phyloP scores from a whole-genome alignment of 176 grass and related monocot genomes.

The Phyllostachys edulis region DNA sequence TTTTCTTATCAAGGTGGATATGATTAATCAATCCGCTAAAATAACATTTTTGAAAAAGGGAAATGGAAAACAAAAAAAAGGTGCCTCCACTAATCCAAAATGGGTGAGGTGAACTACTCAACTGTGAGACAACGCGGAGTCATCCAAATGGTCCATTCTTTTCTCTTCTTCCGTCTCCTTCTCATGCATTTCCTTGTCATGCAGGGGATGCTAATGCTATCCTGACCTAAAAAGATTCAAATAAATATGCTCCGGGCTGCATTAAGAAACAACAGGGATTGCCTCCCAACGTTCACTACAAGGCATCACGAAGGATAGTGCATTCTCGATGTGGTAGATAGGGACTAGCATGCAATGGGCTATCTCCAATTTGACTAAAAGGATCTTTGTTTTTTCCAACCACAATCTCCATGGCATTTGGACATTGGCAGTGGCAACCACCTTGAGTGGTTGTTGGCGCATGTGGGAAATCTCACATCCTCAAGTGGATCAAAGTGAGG shows the following conservation, averaged over 20 bases:
- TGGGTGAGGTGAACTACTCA: background rate
- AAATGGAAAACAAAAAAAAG: background rate
- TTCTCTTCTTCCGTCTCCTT: too few species aligned
- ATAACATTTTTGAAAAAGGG: background rate
- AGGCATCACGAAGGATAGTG: background rate
- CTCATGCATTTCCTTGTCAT: background rate
- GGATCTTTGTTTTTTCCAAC: background rate
- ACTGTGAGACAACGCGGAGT: background rate
- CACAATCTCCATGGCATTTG: background rate
- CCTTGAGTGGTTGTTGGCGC: background rate
- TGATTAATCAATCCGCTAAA: background rate
- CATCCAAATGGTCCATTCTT: background rate
- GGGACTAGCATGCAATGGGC: background rate
- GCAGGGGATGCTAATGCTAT: background rate
- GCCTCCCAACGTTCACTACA: background rate
- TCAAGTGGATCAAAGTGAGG: slow-evolving; percentile 18
- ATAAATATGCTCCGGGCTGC: background rate
- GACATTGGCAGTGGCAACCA: background rate
- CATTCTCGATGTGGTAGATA: background rate
- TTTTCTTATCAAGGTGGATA: background rate
- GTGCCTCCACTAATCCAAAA: background rate
- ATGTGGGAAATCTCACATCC: slow-evolving; percentile 17
- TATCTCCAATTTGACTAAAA: background rate
- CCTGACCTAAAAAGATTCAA: background rate
- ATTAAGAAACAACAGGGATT: background rate